Evolutionary conservation across 805 yeast species (phyloP).

Genomic region (Spathaspora girioi): DNA sequence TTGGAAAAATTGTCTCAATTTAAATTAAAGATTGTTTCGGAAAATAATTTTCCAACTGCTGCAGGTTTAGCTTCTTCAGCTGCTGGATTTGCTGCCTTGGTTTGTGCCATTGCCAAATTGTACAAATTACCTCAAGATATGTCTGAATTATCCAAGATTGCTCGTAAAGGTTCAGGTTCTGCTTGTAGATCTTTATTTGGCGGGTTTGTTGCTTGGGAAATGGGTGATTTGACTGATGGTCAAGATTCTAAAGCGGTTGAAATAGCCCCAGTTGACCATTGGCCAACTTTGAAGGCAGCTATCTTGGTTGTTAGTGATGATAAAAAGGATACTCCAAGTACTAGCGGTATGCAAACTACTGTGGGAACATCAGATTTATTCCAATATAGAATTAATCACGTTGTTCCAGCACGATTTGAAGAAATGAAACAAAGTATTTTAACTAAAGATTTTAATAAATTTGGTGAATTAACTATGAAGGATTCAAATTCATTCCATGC

Average conservation of each 20-base stretch:
- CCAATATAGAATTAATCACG: conserved; percentile 68
- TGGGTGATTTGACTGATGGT: conserved; percentile 80
- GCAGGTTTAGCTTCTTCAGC: conserved; percentile 98
- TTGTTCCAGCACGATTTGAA: conserved; percentile 82
- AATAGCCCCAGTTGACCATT: conserved; percentile 76
- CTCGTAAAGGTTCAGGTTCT: conserved; percentile 97
- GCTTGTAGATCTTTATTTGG: conserved; percentile 97
- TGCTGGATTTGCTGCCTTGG: conserved; percentile 97
- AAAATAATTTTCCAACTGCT: conserved; percentile 98
- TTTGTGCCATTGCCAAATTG: conserved; percentile 79
- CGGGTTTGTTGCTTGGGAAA: conserved; percentile 99
- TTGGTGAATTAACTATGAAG: conserved; percentile 90
- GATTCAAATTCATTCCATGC: conserved; percentile 98
- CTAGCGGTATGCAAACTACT: conserved; percentile 95
- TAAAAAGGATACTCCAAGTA: conserved; percentile 92
- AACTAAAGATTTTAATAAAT: conserved; percentile 69
- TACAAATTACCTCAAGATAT: conserved; percentile 81
- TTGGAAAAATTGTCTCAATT: conserved; percentile 62
- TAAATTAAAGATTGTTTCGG: conserved; percentile 79
- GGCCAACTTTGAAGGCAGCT: conserved; percentile 88
- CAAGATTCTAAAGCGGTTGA: conserved; percentile 91
- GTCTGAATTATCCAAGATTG: conserved; percentile 86
- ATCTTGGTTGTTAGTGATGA: conserved; percentile 89
- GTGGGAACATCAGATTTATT: conserved; percentile 87
- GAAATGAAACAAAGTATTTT: conserved; percentile 78